Percentiles rank a stretch among this genome's conserved stretches.
phyloP scores from a whole-genome alignment of 495 filamentous ascomycete species.

The Elasticomyces elasticus region DNA sequence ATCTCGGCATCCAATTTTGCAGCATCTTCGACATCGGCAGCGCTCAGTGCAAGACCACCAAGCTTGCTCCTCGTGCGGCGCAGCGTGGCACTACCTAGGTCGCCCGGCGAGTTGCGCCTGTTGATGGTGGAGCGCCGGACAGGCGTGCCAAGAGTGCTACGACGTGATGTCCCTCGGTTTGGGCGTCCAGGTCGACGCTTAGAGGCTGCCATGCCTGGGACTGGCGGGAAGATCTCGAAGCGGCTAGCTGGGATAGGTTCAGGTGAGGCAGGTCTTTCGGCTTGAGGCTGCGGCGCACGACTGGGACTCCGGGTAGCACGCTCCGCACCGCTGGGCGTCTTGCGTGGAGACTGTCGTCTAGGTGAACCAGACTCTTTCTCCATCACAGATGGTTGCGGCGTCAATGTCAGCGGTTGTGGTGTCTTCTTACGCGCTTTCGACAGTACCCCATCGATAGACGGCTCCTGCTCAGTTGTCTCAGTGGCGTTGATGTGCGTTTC shows the following conservation, averaged over 20 bases:
- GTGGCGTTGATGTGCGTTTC: conserved; percentile 1
- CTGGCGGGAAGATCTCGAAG: conserved; percentile 77
- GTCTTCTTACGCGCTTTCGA: conserved; percentile 2
- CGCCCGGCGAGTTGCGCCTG: not conserved
- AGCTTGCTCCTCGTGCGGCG: conserved; percentile 33
- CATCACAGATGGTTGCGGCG: conserved; percentile 14
- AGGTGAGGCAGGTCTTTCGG: conserved; percentile 5
- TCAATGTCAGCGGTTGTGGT: conserved; percentile 8
- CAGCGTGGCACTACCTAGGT: not conserved
- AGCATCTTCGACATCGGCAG: conserved; percentile 16
- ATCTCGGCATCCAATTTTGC: conserved; percentile 14
- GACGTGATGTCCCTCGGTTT: conserved; percentile 21
- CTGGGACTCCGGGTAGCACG: not conserved
- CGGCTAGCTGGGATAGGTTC: conserved; percentile 60
- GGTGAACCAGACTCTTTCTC: not conserved
- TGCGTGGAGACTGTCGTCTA: conserved; percentile 7
- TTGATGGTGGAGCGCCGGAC: conserved; percentile 10
- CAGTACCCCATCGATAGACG: not conserved
- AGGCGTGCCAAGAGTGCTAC: conserved; percentile 15
- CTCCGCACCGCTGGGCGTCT: conserved; percentile 21
- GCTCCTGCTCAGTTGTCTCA: conserved; percentile 12
- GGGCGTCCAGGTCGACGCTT: conserved; percentile 43
- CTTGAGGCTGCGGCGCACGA: not conserved
- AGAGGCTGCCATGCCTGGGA: conserved; percentile 41
- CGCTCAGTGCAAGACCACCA: conserved; percentile 26